Percentiles rank a stretch among this genome's conserved stretches.
Evolutionary conservation across 1,284 basidiomycete genomes (phyloP).

Genomic region (Mycosarcoma mackinlayi): DNA sequence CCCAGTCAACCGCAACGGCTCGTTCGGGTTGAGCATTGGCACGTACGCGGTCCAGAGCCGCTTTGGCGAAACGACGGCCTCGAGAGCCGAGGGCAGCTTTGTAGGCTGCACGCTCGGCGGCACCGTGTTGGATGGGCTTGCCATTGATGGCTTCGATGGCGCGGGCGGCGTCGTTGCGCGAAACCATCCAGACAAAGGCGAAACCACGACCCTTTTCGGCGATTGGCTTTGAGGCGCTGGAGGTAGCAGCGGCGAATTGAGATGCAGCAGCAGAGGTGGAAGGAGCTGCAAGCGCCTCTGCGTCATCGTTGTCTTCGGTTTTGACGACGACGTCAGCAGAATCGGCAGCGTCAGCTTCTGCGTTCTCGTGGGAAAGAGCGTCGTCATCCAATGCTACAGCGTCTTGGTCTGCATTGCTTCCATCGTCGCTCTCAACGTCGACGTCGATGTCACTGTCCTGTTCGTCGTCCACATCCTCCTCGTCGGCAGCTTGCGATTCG

Average conservation of each 20-base stretch:
- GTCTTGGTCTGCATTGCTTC: conserved; percentile 48
- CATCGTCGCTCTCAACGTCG: conserved; percentile 62
- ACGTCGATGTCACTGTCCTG: conserved; percentile 69
- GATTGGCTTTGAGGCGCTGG: conserved; percentile 72
- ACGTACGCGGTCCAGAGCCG: conserved; percentile 63
- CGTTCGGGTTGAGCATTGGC: conserved; percentile 71
- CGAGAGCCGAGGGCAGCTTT: conserved; percentile 76
- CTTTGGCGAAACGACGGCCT: conserved; percentile 74
- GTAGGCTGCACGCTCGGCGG: conserved; percentile 75
- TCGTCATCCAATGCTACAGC: conserved; percentile 5
- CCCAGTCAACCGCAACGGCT: conserved; percentile 94
- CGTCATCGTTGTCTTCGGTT: conserved; percentile 38
- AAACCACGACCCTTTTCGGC: conserved; percentile 79
- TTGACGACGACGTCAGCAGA: conserved; percentile 73
- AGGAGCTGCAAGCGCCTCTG: background rate
- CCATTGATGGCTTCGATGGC: conserved; percentile 89
- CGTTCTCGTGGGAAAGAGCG: background rate
- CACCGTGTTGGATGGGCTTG: conserved; percentile 77
- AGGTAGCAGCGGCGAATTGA: conserved; percentile 6
- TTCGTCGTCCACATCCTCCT: conserved; percentile 13
- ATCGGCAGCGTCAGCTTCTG: conserved; percentile 73
- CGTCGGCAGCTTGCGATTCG: conserved; percentile 14
- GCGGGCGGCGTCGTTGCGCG: conserved; percentile 83
- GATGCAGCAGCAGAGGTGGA: no score
- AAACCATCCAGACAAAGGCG: conserved; percentile 94